Evolutionary conservation across 352 stramenopile species (phyloP).

Genomic region (Globisporangium takayamanum): DNA sequence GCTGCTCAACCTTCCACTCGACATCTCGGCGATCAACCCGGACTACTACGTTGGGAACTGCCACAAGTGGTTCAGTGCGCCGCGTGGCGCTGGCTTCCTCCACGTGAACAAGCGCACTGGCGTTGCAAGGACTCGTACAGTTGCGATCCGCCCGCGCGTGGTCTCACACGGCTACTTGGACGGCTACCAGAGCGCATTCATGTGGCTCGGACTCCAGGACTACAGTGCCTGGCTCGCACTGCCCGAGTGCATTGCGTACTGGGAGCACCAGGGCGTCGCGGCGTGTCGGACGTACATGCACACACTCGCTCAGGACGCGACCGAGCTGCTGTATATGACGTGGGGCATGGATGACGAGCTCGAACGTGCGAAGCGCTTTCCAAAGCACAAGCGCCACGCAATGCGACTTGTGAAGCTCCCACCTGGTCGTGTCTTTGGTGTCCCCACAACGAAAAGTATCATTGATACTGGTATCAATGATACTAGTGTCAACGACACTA

Average conservation of each 20-base stretch:
- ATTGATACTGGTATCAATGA: too few species aligned
- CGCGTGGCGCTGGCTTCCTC: constrained; percentile 84
- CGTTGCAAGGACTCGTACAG: too few species aligned
- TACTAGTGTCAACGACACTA: constrained; percentile 13
- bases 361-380: constrained; percentile 24
- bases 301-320: constrained; percentile 37
- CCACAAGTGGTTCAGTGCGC: constrained; percentile 93
- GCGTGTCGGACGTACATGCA: constrained; percentile 64
- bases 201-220: constrained; percentile 92
- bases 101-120: constrained; percentile 47
- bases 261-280: constrained; percentile 43
- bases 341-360: constrained; percentile 51
- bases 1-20: constrained; percentile 73
- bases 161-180: constrained; percentile 90
- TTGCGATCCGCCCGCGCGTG: constrained; percentile 69
- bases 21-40: constrained; percentile 57
- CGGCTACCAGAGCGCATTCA: constrained; percentile 86
- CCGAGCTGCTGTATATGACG: constrained; percentile 49
- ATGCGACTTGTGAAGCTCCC: constrained; percentile 76
- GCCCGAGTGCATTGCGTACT: constrained; percentile 82
- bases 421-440: constrained; percentile 41
- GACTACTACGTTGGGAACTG: constrained; percentile 94
- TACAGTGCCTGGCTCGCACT: constrained; percentile 86
- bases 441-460: constrained; percentile 18
- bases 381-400: constrained; percentile 53